phyloP scores from a whole-genome alignment of 441 rosid species.

The Euphorbia celastroides region DNA sequence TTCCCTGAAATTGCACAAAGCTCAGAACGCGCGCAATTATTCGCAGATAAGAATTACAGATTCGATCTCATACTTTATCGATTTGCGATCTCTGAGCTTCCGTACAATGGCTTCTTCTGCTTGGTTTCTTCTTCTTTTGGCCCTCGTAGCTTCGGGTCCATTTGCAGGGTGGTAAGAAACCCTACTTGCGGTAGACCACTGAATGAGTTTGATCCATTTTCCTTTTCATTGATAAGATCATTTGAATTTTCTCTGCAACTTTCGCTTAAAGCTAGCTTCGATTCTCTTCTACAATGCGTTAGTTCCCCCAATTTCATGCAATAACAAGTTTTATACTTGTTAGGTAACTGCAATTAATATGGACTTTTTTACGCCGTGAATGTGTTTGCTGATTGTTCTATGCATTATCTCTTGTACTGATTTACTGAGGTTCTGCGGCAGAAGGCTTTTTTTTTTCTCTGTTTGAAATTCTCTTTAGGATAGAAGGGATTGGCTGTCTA shows the following conservation, averaged over 20 bases:
- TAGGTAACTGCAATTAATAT: background rate
- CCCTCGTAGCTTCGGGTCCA: constrained; percentile 22
- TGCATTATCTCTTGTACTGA: background rate
- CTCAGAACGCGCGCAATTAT: background rate
- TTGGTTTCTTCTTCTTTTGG: constrained; percentile 30
- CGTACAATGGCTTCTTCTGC: constrained; percentile 36
- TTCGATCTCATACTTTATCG: background rate
- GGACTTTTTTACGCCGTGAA: background rate
- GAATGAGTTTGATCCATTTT: background rate
- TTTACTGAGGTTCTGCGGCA: background rate
- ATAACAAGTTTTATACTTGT: background rate
- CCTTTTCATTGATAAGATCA: background rate
- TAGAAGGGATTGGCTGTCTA: background rate
- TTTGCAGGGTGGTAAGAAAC: constrained; percentile 43
- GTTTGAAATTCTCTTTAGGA: background rate
- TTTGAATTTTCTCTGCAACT: background rate
- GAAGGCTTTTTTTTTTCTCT: background rate
- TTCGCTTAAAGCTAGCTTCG: background rate
- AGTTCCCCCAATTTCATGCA: background rate
- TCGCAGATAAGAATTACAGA: background rate
- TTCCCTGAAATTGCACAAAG: background rate
- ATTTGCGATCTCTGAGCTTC: background rate
- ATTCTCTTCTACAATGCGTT: background rate
- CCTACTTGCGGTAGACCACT: background rate
- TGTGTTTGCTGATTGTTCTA: background rate